Evolutionary conservation across 2,329 filamentous ascomycete genomes (phyloP).

Genomic region (Cladophialophora yegresii): DNA sequence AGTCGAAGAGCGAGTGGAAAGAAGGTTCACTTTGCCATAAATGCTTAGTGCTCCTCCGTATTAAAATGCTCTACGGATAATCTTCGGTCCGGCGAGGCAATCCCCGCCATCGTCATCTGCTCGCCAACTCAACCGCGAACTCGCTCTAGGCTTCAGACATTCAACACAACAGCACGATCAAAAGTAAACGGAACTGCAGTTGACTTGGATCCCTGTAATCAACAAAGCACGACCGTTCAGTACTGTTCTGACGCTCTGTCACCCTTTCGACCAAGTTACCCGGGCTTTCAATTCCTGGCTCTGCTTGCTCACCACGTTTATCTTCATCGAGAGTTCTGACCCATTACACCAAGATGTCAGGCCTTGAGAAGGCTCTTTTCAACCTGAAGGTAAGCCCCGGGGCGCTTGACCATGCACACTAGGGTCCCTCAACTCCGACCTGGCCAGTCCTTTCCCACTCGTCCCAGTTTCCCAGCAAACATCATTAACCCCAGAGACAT

Average conservation of each 20-base stretch:
- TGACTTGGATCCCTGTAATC: not conserved
- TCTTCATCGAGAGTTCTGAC: not conserved
- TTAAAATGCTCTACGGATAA: not conserved
- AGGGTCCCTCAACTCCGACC: not conserved
- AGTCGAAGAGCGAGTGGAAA: too few species aligned
- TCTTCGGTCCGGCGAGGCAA: conserved; percentile 6
- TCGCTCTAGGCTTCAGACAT: conserved; percentile 5
- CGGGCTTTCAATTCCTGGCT: not conserved
- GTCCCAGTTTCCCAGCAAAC: not conserved
- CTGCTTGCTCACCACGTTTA: not conserved
- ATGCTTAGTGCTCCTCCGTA: too few species aligned
- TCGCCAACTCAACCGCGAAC: not conserved
- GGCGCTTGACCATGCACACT: not conserved
- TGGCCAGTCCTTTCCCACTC: not conserved
- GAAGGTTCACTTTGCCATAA: too few species aligned
- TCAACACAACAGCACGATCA: not conserved
- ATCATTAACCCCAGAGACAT: too few species aligned
- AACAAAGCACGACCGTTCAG: not conserved
- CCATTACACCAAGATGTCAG: conserved; percentile 33
- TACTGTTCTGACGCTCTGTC: not conserved
- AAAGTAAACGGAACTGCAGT: not conserved
- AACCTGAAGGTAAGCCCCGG: conserved; percentile 41
- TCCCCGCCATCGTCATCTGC: conserved; percentile 13
- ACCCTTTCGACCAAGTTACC: not conserved
- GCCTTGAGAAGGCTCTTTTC: conserved; percentile 40